Percentiles rank a stretch among this genome's conserved stretches.
Evolutionary conservation across 225 moss, liverwort and hornwort genomes (phyloP).

Genomic region (Polytrichum formosum): DNA sequence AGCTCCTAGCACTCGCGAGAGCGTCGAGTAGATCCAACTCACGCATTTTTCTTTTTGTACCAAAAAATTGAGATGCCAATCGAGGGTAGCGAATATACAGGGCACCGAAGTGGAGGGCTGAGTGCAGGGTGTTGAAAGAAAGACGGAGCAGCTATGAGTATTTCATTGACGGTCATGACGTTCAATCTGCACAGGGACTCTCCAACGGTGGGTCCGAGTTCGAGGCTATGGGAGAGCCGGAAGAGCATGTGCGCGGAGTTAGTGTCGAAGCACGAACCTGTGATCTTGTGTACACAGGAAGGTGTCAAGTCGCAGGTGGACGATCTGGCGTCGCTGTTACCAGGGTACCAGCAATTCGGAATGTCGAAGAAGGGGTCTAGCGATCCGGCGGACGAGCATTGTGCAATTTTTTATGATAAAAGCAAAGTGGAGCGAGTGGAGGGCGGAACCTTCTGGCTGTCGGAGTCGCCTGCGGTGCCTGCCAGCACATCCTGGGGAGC

Average conservation of each 20-base stretch:
- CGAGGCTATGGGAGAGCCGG: conserved; percentile 37
- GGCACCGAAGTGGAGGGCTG: too few relatives aligned
- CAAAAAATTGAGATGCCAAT: too few relatives aligned
- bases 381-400: conserved; percentile 52
- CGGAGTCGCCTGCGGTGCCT: conserved; percentile 52
- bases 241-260: conserved; percentile 34
- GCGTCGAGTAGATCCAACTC: too few relatives aligned
- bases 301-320: conserved; percentile 44
- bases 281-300: conserved; percentile 60
- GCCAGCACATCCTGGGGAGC: conserved; percentile 54
- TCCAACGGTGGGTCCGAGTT: conserved; percentile 32
- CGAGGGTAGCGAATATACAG: too few relatives aligned
- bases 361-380: conserved; percentile 44
- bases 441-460: conserved; percentile 64
- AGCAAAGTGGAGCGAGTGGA: conserved; percentile 55
- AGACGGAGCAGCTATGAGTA: conserved; percentile 12
- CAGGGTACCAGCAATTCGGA: conserved; percentile 55
- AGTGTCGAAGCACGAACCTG: conserved; percentile 40
- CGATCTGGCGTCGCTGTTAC: conserved; percentile 35
- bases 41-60: too few relatives aligned
- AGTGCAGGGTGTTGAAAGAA: too few relatives aligned
- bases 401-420: conserved; percentile 37
- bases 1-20: too few relatives aligned
- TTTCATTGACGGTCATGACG: conserved; percentile 44
- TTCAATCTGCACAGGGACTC: conserved; percentile 51